A percentile compares a stretch with the other conserved stretches of the same genome.
Conservation (phyloP, 805 yeast species). For the Barnettozyma salicaria region DNA sequence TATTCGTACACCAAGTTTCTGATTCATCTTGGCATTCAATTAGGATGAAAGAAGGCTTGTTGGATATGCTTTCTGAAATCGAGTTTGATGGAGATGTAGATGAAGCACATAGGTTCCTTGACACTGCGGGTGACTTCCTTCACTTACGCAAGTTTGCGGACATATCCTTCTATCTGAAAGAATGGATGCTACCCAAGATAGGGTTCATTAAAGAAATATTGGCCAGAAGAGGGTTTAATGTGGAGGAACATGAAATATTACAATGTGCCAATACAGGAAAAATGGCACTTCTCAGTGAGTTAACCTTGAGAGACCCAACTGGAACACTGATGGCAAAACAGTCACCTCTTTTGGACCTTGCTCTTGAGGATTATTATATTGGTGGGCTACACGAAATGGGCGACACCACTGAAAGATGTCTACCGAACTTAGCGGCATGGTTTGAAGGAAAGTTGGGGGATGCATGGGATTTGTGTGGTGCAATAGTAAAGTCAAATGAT, state of each 20-base stretch:
- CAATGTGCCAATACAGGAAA: constrained; percentile 53
- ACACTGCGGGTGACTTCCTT: constrained; percentile 61
- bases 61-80: constrained; percentile 40
- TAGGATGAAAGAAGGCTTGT: constrained; percentile 47
- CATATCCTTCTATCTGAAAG: constrained; percentile 20
- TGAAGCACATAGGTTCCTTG: constrained; percentile 49
- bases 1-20: constrained; percentile 55
- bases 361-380: constrained; percentile 41
- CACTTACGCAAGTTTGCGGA: constrained; percentile 34
- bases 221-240: constrained; percentile 30
- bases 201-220: constrained; percentile 40
- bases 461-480: constrained; percentile 34
- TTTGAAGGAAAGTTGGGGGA: constrained; percentile 27
- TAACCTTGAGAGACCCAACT: constrained; percentile 15
- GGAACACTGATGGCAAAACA: constrained; percentile 13
- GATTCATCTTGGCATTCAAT: constrained; percentile 69
- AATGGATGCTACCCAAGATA: constrained; percentile 38
- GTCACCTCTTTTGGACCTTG: constrained; percentile 40
- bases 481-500: constrained; percentile 13
- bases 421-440: constrained; percentile 36
- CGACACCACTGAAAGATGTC: constrained; percentile 34
- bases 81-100: constrained; percentile 49
- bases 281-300: constrained; percentile 45
- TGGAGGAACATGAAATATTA: constrained; percentile 31
- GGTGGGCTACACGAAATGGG: constrained; percentile 50